These are phyloP conservation scores for Rhamnella rubrinervis DNA, from an alignment of 331 rosid species.

Conservation along the genomic window DNA sequence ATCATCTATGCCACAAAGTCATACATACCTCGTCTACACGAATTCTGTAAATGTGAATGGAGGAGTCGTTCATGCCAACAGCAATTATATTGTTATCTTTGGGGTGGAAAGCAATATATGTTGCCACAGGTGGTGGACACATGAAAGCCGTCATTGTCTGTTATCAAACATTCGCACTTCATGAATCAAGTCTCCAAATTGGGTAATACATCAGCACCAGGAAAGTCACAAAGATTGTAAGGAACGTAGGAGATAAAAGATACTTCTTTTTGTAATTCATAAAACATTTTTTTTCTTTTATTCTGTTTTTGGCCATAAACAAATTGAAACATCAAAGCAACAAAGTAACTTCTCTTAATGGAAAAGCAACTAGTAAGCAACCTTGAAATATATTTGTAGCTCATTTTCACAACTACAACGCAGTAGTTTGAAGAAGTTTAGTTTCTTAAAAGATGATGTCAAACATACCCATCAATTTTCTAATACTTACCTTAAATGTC, in stretches of 20 bases:
- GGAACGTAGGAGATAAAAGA: too few relatives aligned
- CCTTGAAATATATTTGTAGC: not conserved
- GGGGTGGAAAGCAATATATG: constrained; percentile 61
- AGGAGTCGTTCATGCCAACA: constrained; percentile 55
- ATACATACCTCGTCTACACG: constrained; percentile 41
- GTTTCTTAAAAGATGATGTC: not conserved
- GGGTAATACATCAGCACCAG: not conserved
- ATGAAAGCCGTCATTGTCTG: constrained; percentile 56
- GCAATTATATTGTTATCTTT: constrained; percentile 59
- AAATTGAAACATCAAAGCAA: not conserved
- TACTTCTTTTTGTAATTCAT: too few relatives aligned
- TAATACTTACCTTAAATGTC: constrained; percentile 45
- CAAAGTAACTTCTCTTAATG: too few relatives aligned
- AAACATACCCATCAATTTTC: not conserved
- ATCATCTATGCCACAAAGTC: not conserved
- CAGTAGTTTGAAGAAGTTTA: not conserved
- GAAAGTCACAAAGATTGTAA: not conserved
- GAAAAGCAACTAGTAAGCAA: too few relatives aligned
- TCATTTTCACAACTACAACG: not conserved
- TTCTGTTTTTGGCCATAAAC: not conserved
- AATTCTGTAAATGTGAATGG: constrained; percentile 49
- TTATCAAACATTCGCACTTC: not conserved
- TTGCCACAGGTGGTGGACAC: constrained; percentile 59
- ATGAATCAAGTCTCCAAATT: not conserved
- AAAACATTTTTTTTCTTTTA: not conserved